Base-by-base conservation (phyloP, 352 stramenopile genomes). In the Plasmopara viticola region DNA sequence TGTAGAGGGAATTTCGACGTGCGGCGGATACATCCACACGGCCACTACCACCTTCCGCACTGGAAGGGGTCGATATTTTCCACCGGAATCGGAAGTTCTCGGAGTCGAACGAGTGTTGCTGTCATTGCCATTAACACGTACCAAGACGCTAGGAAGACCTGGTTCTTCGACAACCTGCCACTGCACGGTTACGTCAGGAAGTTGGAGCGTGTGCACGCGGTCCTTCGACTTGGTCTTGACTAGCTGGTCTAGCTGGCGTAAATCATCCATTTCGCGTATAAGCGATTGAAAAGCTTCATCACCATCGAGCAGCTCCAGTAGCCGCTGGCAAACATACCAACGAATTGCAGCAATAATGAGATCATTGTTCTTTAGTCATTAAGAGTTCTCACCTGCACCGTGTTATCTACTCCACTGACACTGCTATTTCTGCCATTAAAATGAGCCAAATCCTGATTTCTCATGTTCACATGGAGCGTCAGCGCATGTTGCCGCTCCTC, bases 11-110 rank as follows among this genome's bases (percentile, higher is more conserved):
- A 90, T 80, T 38, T 62, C 58, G 10, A 87, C 77, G 29, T 86
- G 66, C 12, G 69, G 73, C 13, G 80, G 80, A 48, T 90, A 90
- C 44, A 90, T 66, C 80, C 80, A 90, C 44, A 77, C 69, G 10
- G 59, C 60, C n/a, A 90, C 60, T 5, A 72, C 73, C 31, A 81
- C 46, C 34, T 71, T 84, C 18, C 78, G 68, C 48, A 84, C 53
- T 0, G 77, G 76, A 41, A 87, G 51, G 2, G 73, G 70, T 0
- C 69, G 69, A 48, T 82, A 83, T 59, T 34, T 50, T 18, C 50
- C 62, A 25, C 71, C 65, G 0, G 58, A 59, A 0, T 66, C 25
- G 58, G 41, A 12, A 51, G 40, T 28, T 18, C 29, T 48, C 8
- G 35, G 29, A 29, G 28, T 48, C 20, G 34, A 4, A 46, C 50